A percentile compares a stretch with the other conserved stretches of the same genome.
phyloP scores from a whole-genome alignment of 768 basidiomycete species.

The Leccinum broughii region DNA sequence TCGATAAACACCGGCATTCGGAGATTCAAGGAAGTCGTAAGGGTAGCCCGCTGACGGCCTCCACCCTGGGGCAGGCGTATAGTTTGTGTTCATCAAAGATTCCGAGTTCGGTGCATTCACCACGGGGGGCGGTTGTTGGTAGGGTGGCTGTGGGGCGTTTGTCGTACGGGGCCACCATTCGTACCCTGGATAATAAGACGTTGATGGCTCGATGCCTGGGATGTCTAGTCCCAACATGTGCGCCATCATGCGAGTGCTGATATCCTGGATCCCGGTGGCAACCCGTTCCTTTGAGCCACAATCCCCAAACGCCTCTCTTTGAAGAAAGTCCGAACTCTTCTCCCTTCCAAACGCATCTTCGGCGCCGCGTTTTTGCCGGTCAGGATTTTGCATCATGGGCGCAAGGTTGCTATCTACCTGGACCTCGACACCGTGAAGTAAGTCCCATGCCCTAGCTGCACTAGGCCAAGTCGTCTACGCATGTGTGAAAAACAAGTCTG shows the following conservation, averaged over 20 bases:
- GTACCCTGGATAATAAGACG: slow-evolving; percentile 54
- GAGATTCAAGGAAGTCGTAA: slow-evolving; percentile 22
- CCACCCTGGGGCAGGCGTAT: slow-evolving; percentile 26
- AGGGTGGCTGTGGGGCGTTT: slow-evolving; percentile 13
- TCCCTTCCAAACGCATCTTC: slow-evolving; percentile 66
- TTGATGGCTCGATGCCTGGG: slow-evolving; percentile 55
- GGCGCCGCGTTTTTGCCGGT: slow-evolving; percentile 57
- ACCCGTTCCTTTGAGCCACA: slow-evolving; percentile 25
- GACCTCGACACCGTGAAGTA: slow-evolving; percentile 66
- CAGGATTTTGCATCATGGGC: slow-evolving; percentile 39
- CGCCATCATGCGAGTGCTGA: slow-evolving; percentile 67
- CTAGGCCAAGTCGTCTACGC: slow-evolving; percentile 68
- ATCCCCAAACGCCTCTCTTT: slow-evolving; percentile 40
- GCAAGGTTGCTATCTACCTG: slow-evolving; percentile 43
- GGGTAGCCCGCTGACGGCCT: slow-evolving; percentile 17
- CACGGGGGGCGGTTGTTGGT: slow-evolving; percentile 14
- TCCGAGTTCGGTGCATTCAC: slow-evolving; percentile 4
- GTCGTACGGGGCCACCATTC: slow-evolving; percentile 63
- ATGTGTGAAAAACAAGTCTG: slow-evolving; percentile 13
- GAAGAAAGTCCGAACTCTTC: slow-evolving; percentile 45
- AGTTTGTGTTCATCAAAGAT: slow-evolving; percentile 15
- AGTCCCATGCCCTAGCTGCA: slow-evolving; percentile 62
- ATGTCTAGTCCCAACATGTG: slow-evolving; percentile 70
- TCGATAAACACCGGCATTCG: slow-evolving; percentile 18
- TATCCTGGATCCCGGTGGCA: slow-evolving; percentile 55